Percentiles rank a stretch among this genome's conserved stretches.
phyloP scores from a whole-genome alignment of 805 yeast species.

The Ogataea degrootiae region DNA sequence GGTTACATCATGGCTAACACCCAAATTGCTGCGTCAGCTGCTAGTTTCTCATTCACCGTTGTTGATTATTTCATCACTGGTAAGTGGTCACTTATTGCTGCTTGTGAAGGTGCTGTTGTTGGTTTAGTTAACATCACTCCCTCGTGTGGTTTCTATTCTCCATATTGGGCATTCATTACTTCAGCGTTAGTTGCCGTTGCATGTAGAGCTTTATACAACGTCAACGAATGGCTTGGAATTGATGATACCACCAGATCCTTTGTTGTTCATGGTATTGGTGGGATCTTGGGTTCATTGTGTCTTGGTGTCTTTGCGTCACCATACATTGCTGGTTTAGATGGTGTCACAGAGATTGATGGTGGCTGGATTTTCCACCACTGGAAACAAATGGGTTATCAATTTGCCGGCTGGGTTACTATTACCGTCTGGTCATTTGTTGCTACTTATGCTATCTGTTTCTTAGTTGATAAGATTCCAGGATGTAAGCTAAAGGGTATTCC shows the following conservation, averaged over 20 bases:
- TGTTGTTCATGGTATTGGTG: slow-evolving; percentile 44
- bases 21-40: slow-evolving; percentile 46
- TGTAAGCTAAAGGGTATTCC: slow-evolving; percentile 38
- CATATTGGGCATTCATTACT: slow-evolving; percentile 42
- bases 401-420: slow-evolving; percentile 39
- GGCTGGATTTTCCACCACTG: slow-evolving; percentile 45
- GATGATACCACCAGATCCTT: slow-evolving; percentile 45
- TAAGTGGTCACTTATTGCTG: slow-evolving; percentile 37
- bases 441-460: slow-evolving; percentile 39
- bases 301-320: slow-evolving; percentile 43
- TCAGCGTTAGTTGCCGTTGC: slow-evolving; percentile 35
- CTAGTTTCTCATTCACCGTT: slow-evolving; percentile 39
- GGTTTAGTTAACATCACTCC: slow-evolving; percentile 46
- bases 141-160: slow-evolving; percentile 41
- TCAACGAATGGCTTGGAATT: slow-evolving; percentile 38
- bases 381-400: slow-evolving; percentile 42
- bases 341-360: slow-evolving; percentile 38
- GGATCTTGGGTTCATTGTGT: slow-evolving; percentile 39
- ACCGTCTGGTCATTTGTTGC: slow-evolving; percentile 41
- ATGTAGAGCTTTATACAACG: slow-evolving; percentile 32
- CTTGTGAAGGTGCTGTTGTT: slow-evolving; percentile 42
- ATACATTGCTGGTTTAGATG: slow-evolving; percentile 39
- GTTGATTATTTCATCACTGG: slow-evolving; percentile 38
- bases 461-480: slow-evolving; percentile 50
- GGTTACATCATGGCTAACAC: slow-evolving; percentile 46